A percentile compares a stretch with the other conserved stretches of the same genome.
Evolutionary conservation across 2,329 filamentous ascomycete species (phyloP).

Genomic region (Aspergillus thermomutatus): DNA sequence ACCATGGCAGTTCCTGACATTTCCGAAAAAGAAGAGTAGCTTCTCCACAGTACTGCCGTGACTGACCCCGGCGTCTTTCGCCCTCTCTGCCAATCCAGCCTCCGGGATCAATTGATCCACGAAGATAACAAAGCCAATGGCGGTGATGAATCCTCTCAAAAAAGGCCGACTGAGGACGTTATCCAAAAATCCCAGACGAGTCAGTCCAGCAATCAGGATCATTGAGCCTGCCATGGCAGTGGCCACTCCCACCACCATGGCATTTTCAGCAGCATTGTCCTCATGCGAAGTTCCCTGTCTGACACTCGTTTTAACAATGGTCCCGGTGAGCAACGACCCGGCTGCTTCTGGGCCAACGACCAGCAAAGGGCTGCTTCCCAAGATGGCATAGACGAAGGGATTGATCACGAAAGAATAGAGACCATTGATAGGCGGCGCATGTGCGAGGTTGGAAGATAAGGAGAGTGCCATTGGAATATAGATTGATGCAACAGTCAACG

Average conservation of each 20-base stretch:
- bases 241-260: slow-evolving; percentile 80
- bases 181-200: slow-evolving; percentile 85
- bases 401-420: slow-evolving; percentile 93
- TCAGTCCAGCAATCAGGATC: slow-evolving; percentile 81
- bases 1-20: slow-evolving; percentile 64
- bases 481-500: slow-evolving; percentile 95
- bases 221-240: slow-evolving; percentile 84
- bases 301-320: slow-evolving; percentile 75
- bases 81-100: slow-evolving; percentile 68
- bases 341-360: slow-evolving; percentile 93
- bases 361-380: slow-evolving; percentile 91
- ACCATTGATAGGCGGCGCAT: slow-evolving; percentile 89
- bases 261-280: slow-evolving; percentile 68
- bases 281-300: slow-evolving; percentile 63
- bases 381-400: slow-evolving; percentile 82
- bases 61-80: slow-evolving; percentile 59
- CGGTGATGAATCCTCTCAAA: slow-evolving; percentile 90
- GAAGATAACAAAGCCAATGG: slow-evolving; percentile 92
- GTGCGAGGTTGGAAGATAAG: slow-evolving; percentile 84
- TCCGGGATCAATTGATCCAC: slow-evolving; percentile 93
- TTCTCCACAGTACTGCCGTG: slow-evolving; percentile 89
- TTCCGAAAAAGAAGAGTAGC: slow-evolving; percentile 70
- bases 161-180: slow-evolving; percentile 92
- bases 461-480: slow-evolving; percentile 97
- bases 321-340: slow-evolving; percentile 84